Evolutionary conservation across 2,329 filamentous ascomycete genomes (phyloP), one percentile per base, ranked within the genome.

Genomic region (Xylariales sp.): DNA sequence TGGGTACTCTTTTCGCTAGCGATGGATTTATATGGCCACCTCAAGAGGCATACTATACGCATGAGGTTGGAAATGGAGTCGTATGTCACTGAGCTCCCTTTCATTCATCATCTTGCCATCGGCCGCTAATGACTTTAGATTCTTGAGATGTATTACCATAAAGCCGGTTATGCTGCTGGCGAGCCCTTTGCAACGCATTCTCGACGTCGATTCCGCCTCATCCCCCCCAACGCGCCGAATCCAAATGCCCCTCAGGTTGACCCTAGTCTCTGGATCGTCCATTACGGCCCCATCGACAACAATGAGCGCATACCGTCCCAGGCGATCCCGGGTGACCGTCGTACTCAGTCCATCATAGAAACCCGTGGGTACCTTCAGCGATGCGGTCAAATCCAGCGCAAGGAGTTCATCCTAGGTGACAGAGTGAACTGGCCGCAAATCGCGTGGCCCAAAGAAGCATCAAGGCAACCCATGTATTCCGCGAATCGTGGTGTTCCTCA

Each of bases 351-450:
- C 55, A 84, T 86, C 16, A 84, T 93, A 78, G 84, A 86, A 65
- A 87, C 89, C 63, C 84, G 89, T 75, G 85, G 81, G 79, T 91
- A 83, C 79, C 92, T 84, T 81, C 90, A 91, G 80, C 86, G 85
- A 62, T 91, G 93, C 71, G 95, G 94, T 6, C 92, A 94, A 74
- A 90, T 97, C 52, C 87, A 91, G 65, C 91, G 93, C 73, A 97
- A 97, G 77, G 94, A 97, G 75, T 98, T 98, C 77, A 97, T 97
- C 90, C 86, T 98, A 23, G 90, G 92, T 57, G 96, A 98, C 80
- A 89, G 93, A 48, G 87, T 89, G 71, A 97, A 93, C 81, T 98
- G 95, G 94, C 95, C 96, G 3, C 90, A 90, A 30, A 91, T 98
- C 67, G 89, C 89, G 52, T 89, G 93, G 70, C 91, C 92, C 0